A percentile compares a stretch with the other conserved stretches of the same genome.
These are phyloP conservation scores for Rachicladosporium sp. DNA, from an alignment of 2,329 filamentous ascomycete genomes.

Conservation along the genomic window DNA sequence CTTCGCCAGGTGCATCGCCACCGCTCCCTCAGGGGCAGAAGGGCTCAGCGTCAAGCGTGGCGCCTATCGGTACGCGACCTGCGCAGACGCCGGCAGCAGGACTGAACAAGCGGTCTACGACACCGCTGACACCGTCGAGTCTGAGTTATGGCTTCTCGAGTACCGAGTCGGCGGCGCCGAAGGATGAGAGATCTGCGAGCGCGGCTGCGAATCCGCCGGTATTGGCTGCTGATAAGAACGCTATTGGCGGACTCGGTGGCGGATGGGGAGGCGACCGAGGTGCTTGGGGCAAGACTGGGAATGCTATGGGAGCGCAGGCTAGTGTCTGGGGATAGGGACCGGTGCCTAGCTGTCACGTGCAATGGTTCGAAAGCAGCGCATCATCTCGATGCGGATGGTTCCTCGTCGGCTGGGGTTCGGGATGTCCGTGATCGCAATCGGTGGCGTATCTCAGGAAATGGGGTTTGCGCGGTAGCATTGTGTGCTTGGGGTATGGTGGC, in stretches of 20 bases:
- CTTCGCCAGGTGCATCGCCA: slow-evolving; percentile 73
- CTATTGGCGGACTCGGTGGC: slow-evolving; percentile 33
- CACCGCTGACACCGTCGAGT: slow-evolving; percentile 73
- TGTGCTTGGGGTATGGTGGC: no score
- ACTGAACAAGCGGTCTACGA: slow-evolving; percentile 72
- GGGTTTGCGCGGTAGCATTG: no score
- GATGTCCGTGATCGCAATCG: no score
- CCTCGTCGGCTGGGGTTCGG: no score
- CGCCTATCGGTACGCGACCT: slow-evolving; percentile 86
- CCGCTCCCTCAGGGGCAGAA: slow-evolving; percentile 51
- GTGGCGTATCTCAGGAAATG: no score
- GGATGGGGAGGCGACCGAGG: slow-evolving; percentile 71
- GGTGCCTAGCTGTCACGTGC: no score
- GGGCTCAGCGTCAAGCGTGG: slow-evolving; percentile 53
- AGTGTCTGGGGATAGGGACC: slow-evolving; percentile 93
- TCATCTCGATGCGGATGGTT: no score
- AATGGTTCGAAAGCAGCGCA: no score
- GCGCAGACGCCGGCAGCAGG: slow-evolving; percentile 50
- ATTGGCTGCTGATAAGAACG: slow-evolving; percentile 28
- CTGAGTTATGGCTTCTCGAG: slow-evolving; percentile 56
- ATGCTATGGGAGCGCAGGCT: slow-evolving; percentile 61
- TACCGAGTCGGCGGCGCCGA: slow-evolving; percentile 38
- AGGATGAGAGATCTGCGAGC: slow-evolving; percentile 44
- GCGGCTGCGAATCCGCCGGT: slow-evolving; percentile 45
- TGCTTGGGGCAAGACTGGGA: slow-evolving; percentile 65